A percentile compares a stretch with the other conserved stretches of the same genome.
Evolutionary conservation across 495 filamentous ascomycete genomes (phyloP).

Genomic region (Chlorociboria aeruginascens): DNA sequence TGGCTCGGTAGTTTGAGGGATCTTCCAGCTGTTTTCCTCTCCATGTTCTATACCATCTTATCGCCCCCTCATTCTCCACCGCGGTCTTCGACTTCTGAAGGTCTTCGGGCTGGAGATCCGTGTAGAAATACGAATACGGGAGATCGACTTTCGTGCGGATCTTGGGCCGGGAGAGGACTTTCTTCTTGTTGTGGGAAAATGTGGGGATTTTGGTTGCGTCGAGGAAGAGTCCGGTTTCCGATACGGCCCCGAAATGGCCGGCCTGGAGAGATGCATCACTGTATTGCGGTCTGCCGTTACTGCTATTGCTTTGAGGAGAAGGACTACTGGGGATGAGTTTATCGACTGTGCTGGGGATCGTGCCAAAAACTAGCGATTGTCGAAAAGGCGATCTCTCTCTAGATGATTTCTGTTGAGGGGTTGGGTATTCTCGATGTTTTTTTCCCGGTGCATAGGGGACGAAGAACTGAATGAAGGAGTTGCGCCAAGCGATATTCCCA

Average conservation of each 20-base stretch:
- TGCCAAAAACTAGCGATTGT: slow-evolving; percentile 8
- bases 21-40: too few relatives aligned
- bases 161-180: background rate
- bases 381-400: too few relatives aligned
- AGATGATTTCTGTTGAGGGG: too few relatives aligned
- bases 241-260: slow-evolving; percentile 30
- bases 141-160: slow-evolving; percentile 30
- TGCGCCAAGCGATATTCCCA: slow-evolving; percentile 27
- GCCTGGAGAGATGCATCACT: background rate
- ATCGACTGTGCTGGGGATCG: slow-evolving; percentile 14
- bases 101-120: background rate
- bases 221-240: slow-evolving; percentile 29
- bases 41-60: too few relatives aligned
- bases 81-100: too few relatives aligned
- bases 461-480: slow-evolving; percentile 38
- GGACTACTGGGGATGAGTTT: background rate
- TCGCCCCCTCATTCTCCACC: too few relatives aligned
- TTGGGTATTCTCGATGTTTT: too few relatives aligned
- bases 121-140: slow-evolving; percentile 20
- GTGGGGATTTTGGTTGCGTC: background rate
- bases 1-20: too few relatives aligned
- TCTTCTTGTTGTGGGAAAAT: background rate
- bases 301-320: too few relatives aligned
- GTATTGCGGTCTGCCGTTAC: too few relatives aligned
- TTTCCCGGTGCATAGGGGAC: slow-evolving; percentile 1